Evolutionary conservation across 1,284 basidiomycete genomes (phyloP).

Genomic region (Ceratobasidium sp.): DNA sequence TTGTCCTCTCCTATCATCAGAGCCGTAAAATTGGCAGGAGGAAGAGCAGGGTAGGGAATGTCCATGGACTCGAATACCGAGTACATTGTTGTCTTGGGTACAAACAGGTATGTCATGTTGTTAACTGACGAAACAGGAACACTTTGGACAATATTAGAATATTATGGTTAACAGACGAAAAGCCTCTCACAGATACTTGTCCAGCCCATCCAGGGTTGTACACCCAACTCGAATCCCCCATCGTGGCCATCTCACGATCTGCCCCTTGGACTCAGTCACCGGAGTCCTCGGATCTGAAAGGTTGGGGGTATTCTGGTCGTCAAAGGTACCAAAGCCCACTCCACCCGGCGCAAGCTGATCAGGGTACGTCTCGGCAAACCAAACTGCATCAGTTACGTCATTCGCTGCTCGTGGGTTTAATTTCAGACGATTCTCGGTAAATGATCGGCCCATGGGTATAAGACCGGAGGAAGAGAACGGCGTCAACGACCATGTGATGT

Average conservation of each 20-base stretch:
- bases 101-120: conserved; percentile 40
- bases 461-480: conserved; percentile 36
- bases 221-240: conserved; percentile 41
- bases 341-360: conserved; percentile 32
- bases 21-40: conserved; percentile 20
- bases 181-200: conserved; percentile 28
- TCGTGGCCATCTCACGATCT: conserved; percentile 28
- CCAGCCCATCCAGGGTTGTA: conserved; percentile 5
- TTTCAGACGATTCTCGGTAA: conserved; percentile 8
- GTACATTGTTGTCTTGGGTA: conserved; percentile 37
- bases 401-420: conserved; percentile 21
- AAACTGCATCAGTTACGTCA: conserved; percentile 24
- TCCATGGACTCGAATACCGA: conserved; percentile 35
- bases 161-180: neutral
- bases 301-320: conserved; percentile 1
- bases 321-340: conserved; percentile 30
- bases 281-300: neutral
- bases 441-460: conserved; percentile 21
- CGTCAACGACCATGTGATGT: conserved; percentile 37
- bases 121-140: conserved; percentile 20
- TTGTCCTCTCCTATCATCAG: conserved; percentile 27
- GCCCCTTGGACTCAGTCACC: conserved; percentile 7
- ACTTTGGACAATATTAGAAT: neutral
- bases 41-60: conserved; percentile 18
- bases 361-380: conserved; percentile 35